A percentile compares a stretch with the other conserved stretches of the same genome.
Evolutionary conservation across 2,329 filamentous ascomycete genomes (phyloP).

Genomic region (Grosmannia serpens): DNA sequence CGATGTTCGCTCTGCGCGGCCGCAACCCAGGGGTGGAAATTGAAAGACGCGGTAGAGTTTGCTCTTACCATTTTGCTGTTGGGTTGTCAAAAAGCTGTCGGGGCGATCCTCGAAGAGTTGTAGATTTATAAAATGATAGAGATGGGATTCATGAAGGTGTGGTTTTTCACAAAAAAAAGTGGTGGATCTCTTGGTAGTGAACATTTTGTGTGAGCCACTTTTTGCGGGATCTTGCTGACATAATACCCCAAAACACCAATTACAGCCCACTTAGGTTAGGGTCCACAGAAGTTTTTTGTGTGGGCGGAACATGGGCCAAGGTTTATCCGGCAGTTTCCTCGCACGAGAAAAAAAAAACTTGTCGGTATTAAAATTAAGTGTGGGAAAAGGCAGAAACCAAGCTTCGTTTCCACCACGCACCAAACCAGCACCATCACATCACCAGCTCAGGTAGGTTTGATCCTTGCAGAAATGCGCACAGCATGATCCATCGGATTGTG

Average conservation of each 20-base stretch:
- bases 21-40: background rate
- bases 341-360: constrained; percentile 10
- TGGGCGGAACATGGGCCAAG: constrained; percentile 4
- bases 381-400: background rate
- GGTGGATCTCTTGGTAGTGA: background rate
- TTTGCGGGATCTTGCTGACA: constrained; percentile 2
- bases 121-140: constrained; percentile 16
- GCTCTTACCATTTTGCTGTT: constrained; percentile 47
- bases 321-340: constrained; percentile 8
- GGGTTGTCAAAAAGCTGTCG: constrained; percentile 40
- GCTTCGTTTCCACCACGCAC: background rate
- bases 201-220: constrained; percentile 9
- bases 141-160: background rate
- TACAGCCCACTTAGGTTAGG: constrained; percentile 9
- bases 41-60: background rate
- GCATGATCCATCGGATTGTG: constrained; percentile 16
- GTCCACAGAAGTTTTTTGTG: constrained; percentile 9
- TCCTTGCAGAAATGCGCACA: background rate
- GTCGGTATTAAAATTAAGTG: background rate
- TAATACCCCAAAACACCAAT: background rate
- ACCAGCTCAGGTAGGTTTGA: constrained; percentile 9
- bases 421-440: background rate
- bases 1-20: background rate
- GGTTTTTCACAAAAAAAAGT: constrained; percentile 2
- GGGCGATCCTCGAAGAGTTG: constrained; percentile 57